phyloP scores from a whole-genome alignment of 2,329 filamentous ascomycete species.

The Biscogniauxia sp. region DNA sequence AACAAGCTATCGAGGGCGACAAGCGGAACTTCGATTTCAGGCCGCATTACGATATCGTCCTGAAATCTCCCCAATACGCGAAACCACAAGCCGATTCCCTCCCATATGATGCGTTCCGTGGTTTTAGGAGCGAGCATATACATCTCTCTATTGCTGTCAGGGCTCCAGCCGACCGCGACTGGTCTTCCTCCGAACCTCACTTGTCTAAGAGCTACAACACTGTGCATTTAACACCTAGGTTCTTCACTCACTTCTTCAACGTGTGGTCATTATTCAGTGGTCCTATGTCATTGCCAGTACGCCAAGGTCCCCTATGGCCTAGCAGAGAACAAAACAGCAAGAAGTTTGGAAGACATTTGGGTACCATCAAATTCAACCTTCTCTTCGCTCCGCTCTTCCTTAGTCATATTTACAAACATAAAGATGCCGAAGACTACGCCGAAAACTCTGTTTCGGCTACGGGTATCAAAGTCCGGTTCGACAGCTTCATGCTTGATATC shows the following conservation, averaged over 20 bases:
- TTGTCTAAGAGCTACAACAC: constrained; percentile 93
- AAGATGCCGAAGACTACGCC: constrained; percentile 83
- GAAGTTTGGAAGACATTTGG: constrained; percentile 94
- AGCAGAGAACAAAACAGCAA: constrained; percentile 95
- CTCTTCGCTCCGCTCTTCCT: constrained; percentile 90
- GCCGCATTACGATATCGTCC: constrained; percentile 86
- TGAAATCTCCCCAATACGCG: constrained; percentile 77
- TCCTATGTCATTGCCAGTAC: constrained; percentile 89
- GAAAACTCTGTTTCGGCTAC: constrained; percentile 81
- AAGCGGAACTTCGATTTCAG: constrained; percentile 82
- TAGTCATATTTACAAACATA: constrained; percentile 98
- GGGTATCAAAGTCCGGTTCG: constrained; percentile 91
- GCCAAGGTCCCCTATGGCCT: constrained; percentile 88
- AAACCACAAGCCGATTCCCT: constrained; percentile 52
- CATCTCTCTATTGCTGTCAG: constrained; percentile 90
- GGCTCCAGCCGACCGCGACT: constrained; percentile 83
- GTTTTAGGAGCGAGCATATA: constrained; percentile 96
- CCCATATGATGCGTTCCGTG: constrained; percentile 87
- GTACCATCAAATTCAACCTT: constrained; percentile 98
- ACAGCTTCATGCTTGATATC: constrained; percentile 95
- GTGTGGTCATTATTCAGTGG: constrained; percentile 98
- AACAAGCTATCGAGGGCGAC: constrained; percentile 72
- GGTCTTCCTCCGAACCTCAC: constrained; percentile 72
- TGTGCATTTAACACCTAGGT: constrained; percentile 87
- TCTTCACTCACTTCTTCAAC: constrained; percentile 97